Evolutionary conservation across 495 filamentous ascomycete species (phyloP), one percentile per base, ranked within the genome.

Genomic region (Achaetomiella virescens): DNA sequence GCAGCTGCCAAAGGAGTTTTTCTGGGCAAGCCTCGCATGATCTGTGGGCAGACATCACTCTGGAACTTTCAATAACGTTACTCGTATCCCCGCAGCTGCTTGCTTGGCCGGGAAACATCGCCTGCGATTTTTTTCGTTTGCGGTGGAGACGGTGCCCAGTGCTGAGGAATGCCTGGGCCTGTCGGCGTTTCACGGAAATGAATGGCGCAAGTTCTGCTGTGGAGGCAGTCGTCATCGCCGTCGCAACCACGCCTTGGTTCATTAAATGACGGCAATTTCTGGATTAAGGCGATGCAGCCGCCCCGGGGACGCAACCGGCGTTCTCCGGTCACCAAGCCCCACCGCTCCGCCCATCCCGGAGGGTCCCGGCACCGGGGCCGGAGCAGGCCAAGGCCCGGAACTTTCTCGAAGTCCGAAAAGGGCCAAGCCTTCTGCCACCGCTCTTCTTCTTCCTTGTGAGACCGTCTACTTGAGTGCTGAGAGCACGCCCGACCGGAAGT

Each of bases 131-230:
- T 43, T 52, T 20, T 10, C 43, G 45, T 45, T 41, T 54, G 31
- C 37, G 36, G 50, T 58, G 58, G 61, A 48, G 53, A 56, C 58
- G 25, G 20, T 25, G 48, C 24, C 49, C 54, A 54, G 49, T 38
- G 49, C 14, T 22, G 17, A 22, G 40, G 14, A 58, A 40, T 24
- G 46, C 41, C 29, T 40, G 18, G 12, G 29, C 18, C 36, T 53
- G 54, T 51, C 54, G 46, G 35, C 31, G 60, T 66, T 66, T 66
- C 63, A 63, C 24, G 17, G 50, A 54, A 48, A 58, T 65, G 45
- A 49, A 47, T 12, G 21, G 27, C 33, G 21, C 22, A 45, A 15
- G n/a, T n/a, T n/a, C n/a, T n/a, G n/a, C 35, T n/a, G 9, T 31
- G 27, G 17, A 31, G 17, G n/a, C 25, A 33, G 14, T 29, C 17